Evolutionary conservation across 768 basidiomycete species (phyloP).

Genomic region (Neoboletus subvelutipes): DNA sequence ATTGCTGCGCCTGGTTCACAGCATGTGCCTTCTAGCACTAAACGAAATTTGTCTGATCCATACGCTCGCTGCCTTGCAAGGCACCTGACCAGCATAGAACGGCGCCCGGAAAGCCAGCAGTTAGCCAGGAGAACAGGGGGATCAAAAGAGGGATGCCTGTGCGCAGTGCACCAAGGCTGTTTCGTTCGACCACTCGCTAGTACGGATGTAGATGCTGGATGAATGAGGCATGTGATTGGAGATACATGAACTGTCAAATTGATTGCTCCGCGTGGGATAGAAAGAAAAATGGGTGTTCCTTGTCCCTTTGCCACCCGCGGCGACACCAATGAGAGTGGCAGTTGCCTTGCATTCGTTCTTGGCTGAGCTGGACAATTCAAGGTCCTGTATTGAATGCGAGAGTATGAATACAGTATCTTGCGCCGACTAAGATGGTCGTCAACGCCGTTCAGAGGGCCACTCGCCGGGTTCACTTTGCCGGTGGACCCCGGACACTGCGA

Average conservation of each 20-base stretch:
- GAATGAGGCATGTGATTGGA: background rate
- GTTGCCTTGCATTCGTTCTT: background rate
- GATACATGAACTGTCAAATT: background rate
- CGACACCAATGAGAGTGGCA: background rate
- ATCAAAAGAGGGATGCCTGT: background rate
- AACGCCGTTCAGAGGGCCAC: no score
- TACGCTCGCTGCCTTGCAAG: background rate
- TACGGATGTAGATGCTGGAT: background rate
- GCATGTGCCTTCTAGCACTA: background rate
- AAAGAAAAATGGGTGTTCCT: background rate
- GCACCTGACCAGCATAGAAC: background rate
- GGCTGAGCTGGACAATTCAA: background rate
- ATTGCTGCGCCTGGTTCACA: background rate
- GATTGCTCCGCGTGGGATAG: background rate
- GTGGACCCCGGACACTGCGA: slow-evolving; percentile 22
- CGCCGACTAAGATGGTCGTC: no score
- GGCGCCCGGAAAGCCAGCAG: no score
- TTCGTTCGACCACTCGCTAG: background rate
- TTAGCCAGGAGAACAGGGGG: background rate
- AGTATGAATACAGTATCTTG: background rate
- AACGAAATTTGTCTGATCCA: background rate
- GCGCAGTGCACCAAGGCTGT: background rate
- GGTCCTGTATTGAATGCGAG: background rate
- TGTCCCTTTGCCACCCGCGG: background rate
- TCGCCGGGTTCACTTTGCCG: background rate